Conservation (phyloP, 371 early-diverging fungal species). For the Phascolomyces articulosus region DNA sequence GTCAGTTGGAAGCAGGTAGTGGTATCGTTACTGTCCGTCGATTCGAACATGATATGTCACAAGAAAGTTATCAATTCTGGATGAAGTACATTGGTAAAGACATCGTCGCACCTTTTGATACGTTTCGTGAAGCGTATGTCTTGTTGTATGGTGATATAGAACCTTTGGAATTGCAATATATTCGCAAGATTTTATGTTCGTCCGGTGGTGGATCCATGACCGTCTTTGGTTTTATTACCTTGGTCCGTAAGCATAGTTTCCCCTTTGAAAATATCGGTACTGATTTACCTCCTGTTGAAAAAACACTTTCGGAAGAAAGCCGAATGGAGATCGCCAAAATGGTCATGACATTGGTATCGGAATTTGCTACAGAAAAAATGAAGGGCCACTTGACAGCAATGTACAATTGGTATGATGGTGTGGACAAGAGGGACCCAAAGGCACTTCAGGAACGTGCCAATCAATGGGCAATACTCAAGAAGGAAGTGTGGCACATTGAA, state of each 20-base stretch:
- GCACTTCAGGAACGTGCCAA: not conserved
- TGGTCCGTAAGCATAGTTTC: not conserved
- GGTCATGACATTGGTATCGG: not conserved
- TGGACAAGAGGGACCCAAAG: not conserved
- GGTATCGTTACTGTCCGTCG: not conserved
- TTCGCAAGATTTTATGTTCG: not conserved
- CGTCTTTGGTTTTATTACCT: not conserved
- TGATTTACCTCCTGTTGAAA: not conserved
- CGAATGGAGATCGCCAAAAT: constrained; percentile 2
- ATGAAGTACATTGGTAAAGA: not conserved
- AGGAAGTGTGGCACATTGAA: not conserved
- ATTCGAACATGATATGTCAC: not conserved
- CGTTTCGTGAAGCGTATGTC: not conserved
- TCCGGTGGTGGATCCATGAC: not conserved
- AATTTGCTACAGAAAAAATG: not conserved
- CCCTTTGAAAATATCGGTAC: constrained; percentile 4
- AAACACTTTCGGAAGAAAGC: not conserved
- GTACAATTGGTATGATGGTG: not conserved
- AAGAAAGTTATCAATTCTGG: not conserved
- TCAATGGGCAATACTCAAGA: not conserved
- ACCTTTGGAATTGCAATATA: not conserved
- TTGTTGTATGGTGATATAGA: not conserved
- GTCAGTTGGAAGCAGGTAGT: not conserved
- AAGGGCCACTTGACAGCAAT: not conserved
- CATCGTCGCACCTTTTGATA: not conserved